Conservation (phyloP, 75 land plant genomes). For the Selaginella moellendorffii region DNA sequence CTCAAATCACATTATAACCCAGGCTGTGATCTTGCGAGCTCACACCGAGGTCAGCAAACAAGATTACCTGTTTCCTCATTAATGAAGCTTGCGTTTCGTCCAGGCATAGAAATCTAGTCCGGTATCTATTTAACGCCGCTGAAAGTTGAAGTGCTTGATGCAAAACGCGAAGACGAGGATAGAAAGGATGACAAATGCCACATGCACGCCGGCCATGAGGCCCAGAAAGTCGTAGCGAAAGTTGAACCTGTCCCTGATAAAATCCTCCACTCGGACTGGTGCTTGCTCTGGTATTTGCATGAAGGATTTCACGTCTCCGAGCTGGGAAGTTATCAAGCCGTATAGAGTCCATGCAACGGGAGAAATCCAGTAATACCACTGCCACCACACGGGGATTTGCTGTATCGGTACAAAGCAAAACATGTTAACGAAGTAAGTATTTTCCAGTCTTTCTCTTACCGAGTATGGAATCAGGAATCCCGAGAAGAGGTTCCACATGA, state of each 20-base stretch:
- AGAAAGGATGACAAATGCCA: background rate
- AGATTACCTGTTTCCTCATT: too few species aligned
- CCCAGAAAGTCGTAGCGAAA: background rate
- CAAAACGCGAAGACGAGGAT: background rate
- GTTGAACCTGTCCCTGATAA: too few species aligned
- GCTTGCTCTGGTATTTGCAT: background rate
- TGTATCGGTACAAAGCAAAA: background rate
- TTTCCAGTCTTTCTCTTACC: background rate
- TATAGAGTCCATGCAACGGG: background rate
- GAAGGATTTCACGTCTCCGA: background rate
- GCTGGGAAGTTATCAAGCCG: background rate
- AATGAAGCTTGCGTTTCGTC: too few species aligned
- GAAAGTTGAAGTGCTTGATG: background rate
- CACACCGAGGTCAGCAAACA: too few species aligned
- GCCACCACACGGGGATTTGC: constrained; percentile 2
- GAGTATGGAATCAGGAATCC: background rate
- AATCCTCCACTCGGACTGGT: background rate
- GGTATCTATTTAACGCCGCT: too few species aligned
- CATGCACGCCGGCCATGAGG: background rate
- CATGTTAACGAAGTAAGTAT: background rate
- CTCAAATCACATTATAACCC: too few species aligned
- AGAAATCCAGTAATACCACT: constrained; percentile 4
- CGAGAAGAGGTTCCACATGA: constrained; percentile 1
- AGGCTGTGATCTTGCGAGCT: too few species aligned
- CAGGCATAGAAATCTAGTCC: too few species aligned